Evolutionary conservation across 176 grass and related monocot species (phyloP).

Genomic region (Juncus effusus): DNA sequence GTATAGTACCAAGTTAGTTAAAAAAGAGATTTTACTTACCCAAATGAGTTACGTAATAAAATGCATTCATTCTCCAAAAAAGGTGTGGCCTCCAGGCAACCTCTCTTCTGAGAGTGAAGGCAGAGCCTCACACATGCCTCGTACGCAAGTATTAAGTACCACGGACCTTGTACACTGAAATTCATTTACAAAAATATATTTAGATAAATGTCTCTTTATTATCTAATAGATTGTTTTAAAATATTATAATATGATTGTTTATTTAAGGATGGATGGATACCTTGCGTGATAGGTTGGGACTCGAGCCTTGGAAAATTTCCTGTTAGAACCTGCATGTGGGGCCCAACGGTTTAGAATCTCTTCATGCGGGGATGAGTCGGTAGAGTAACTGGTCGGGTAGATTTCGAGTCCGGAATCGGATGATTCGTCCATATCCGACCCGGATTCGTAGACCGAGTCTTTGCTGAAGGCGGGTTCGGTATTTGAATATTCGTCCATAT

Average conservation of each 20-base stretch:
- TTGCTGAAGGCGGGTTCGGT: conserved; percentile 38
- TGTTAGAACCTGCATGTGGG: conserved; percentile 39
- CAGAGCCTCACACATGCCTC: conserved; percentile 93
- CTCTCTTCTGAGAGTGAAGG: conserved; percentile 94
- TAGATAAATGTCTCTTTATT: conserved; percentile 7
- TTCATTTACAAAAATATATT: conserved; percentile 20
- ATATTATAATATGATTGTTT: conserved; percentile 1
- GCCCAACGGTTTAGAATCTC: conserved; percentile 15
- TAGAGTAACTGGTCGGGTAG: conserved; percentile 58
- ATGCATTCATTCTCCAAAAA: conserved; percentile 95
- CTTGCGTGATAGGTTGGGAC: conserved; percentile 92
- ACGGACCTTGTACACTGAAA: conserved; percentile 83
- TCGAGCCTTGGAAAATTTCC: conserved; percentile 46
- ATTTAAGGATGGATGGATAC: conserved; percentile 17
- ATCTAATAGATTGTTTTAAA: conserved; percentile 3
- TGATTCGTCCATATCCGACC: conserved; percentile 91
- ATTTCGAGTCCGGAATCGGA: conserved; percentile 65
- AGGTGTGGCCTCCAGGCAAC: conserved; percentile 90
- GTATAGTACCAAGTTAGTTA: not conserved
- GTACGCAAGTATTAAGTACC: conserved; percentile 97
- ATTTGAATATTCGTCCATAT: too few species aligned
- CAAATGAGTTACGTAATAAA: conserved; percentile 76
- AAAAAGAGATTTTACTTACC: conserved; percentile 35
- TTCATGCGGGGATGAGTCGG: conserved; percentile 63
- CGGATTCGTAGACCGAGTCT: conserved; percentile 46